These are phyloP conservation scores for Fusarium verticillioides DNA, from an alignment of 2,329 filamentous ascomycete species.

Conservation along the genomic window DNA sequence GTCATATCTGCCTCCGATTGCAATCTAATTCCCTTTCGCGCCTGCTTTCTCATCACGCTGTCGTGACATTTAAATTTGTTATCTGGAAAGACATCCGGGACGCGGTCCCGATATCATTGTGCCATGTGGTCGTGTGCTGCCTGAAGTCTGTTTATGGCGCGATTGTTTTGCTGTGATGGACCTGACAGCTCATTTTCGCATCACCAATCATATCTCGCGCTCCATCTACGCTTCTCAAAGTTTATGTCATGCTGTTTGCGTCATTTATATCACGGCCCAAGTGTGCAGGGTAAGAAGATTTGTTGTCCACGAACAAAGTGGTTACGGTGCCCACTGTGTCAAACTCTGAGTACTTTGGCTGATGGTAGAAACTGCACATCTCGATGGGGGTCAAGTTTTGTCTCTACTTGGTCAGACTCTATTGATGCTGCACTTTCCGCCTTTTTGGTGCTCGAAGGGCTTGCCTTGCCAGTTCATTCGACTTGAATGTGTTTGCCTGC, in stretches of 20 bases:
- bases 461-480: fast-evolving
- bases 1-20: fast-evolving
- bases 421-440: neutral
- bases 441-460: neutral
- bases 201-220: fast-evolving
- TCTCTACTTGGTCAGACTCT: fast-evolving
- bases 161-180: neutral
- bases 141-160: neutral
- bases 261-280: neutral
- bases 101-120: neutral
- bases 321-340: fast-evolving
- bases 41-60: fast-evolving
- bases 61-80: fast-evolving
- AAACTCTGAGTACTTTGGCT: neutral
- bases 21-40: fast-evolving
- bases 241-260: neutral
- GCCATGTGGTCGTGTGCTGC: neutral
- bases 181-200: fast-evolving
- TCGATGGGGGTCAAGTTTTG: fast-evolving
- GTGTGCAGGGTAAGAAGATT: neutral
- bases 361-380: too few relatives aligned
- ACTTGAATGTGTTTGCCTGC: fast-evolving
- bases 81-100: fast-evolving
- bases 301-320: neutral
- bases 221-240: neutral